phyloP scores from a whole-genome alignment of 1,139 yeast genomes.

The Protomyces arabidopsidicola region DNA sequence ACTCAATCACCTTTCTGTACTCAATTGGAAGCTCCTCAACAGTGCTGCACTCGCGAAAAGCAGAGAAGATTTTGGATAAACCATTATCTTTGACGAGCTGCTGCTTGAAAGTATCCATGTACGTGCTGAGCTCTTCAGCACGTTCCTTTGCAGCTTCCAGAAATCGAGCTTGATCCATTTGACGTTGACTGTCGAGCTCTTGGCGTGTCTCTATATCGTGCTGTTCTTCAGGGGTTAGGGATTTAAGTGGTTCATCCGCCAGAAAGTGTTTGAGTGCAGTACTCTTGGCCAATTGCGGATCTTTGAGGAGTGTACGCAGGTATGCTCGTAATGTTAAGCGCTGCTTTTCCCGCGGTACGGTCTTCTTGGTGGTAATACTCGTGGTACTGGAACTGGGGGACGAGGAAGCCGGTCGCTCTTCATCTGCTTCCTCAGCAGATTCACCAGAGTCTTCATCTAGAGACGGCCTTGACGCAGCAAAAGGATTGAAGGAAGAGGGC shows the following conservation, averaged over 20 bases:
- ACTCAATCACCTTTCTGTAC: constrained; percentile 64
- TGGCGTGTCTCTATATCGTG: constrained; percentile 56
- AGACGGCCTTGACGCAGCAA: constrained; percentile 1
- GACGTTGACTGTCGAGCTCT: constrained; percentile 56
- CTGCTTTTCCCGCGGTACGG: constrained; percentile 59
- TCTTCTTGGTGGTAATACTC: constrained; percentile 21
- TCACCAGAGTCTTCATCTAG: constrained; percentile 19
- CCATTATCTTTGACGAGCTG: constrained; percentile 50
- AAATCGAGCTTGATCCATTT: constrained; percentile 65
- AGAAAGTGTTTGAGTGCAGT: constrained; percentile 53
- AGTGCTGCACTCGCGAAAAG: constrained; percentile 53
- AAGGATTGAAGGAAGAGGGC: constrained; percentile 2
- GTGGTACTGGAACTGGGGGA: not conserved
- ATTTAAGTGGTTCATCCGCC: constrained; percentile 39
- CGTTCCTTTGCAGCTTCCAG: constrained; percentile 59
- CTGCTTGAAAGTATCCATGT: constrained; percentile 53
- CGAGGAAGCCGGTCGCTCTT: not conserved
- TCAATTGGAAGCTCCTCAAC: constrained; percentile 65
- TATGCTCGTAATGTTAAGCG: constrained; percentile 74
- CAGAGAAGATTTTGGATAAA: constrained; percentile 53
- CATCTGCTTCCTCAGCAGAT: constrained; percentile 17
- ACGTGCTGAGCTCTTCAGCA: constrained; percentile 47
- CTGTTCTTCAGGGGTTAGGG: constrained; percentile 44
- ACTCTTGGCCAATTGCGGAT: constrained; percentile 55
- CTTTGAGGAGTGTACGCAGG: constrained; percentile 50